A percentile compares a stretch with the other conserved stretches of the same genome.
Conservation (phyloP, 2,329 filamentous ascomycete species). For the Trichoderma atrobrunneum region DNA sequence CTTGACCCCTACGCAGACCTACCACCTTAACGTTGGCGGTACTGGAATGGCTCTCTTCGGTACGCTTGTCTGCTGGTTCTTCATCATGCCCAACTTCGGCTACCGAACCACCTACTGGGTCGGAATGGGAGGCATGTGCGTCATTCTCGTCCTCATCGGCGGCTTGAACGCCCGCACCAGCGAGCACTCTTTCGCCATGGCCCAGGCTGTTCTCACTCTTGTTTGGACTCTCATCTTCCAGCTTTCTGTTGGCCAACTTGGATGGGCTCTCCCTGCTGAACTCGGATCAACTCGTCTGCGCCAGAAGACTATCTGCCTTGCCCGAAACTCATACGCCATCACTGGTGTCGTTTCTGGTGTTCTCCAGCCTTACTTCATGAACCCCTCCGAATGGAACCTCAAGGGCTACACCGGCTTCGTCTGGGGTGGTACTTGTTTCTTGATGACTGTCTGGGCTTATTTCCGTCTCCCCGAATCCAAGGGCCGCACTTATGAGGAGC, state of each 20-base stretch:
- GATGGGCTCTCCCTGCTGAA: constrained; percentile 35
- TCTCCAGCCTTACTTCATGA: constrained; percentile 48
- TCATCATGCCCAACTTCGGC: constrained; percentile 42
- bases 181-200: constrained; percentile 30
- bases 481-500: constrained; percentile 45
- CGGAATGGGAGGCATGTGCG: constrained; percentile 42
- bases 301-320: constrained; percentile 54
- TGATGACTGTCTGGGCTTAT: constrained; percentile 49
- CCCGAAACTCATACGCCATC: constrained; percentile 43
- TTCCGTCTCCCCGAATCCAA: constrained; percentile 54
- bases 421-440: constrained; percentile 47
- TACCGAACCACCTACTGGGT: constrained; percentile 44
- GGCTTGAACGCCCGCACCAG: constrained; percentile 37
- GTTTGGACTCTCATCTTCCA: constrained; percentile 36
- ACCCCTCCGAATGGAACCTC: constrained; percentile 46
- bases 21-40: constrained; percentile 39
- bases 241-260: constrained; percentile 39
- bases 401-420: constrained; percentile 47
- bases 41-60: constrained; percentile 42
- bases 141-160: constrained; percentile 41
- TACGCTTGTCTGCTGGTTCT: constrained; percentile 43
- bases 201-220: constrained; percentile 35
- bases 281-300: constrained; percentile 53
- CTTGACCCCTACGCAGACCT: constrained; percentile 28
- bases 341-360: constrained; percentile 50